Evolutionary conservation across 495 filamentous ascomycete species (phyloP).

Genomic region (Penicillium longicatenatum): DNA sequence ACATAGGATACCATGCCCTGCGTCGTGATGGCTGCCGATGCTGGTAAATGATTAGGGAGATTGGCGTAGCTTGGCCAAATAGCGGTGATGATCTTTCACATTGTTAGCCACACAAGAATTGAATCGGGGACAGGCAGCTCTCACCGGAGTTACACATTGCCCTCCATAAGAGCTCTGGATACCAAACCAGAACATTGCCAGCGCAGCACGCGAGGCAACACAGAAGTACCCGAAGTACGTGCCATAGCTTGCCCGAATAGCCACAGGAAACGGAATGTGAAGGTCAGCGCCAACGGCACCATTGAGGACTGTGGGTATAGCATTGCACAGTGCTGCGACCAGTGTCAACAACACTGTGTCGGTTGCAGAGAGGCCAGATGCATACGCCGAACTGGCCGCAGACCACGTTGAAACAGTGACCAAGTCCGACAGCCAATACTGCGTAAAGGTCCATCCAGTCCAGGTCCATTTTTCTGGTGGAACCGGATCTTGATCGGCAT

Average conservation of each 20-base stretch:
- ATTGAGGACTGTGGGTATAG: constrained; percentile 40
- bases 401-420: constrained; percentile 22
- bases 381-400: constrained; percentile 15
- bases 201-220: constrained; percentile 43
- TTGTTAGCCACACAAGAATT: neutral
- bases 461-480: constrained; percentile 51
- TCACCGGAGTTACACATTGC: constrained; percentile 15
- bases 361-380: constrained; percentile 14
- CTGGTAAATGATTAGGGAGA: neutral
- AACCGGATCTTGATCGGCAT: constrained; percentile 47
- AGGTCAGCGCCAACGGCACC: constrained; percentile 50
- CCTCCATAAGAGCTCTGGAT: constrained; percentile 22
- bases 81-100: neutral
- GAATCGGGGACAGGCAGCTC: neutral
- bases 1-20: constrained; percentile 51
- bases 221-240: constrained; percentile 56
- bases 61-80: neutral
- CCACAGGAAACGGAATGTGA: constrained; percentile 49
- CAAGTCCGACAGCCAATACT: constrained; percentile 32
- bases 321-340: constrained; percentile 15
- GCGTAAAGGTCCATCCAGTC: constrained; percentile 43
- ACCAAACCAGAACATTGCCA: constrained; percentile 49
- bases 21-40: constrained; percentile 48
- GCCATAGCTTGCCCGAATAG: constrained; percentile 45
- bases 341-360: constrained; percentile 17